phyloP scores from a whole-genome alignment of 2,329 filamentous ascomycete species.

The Arthrobotrys megalospora region DNA sequence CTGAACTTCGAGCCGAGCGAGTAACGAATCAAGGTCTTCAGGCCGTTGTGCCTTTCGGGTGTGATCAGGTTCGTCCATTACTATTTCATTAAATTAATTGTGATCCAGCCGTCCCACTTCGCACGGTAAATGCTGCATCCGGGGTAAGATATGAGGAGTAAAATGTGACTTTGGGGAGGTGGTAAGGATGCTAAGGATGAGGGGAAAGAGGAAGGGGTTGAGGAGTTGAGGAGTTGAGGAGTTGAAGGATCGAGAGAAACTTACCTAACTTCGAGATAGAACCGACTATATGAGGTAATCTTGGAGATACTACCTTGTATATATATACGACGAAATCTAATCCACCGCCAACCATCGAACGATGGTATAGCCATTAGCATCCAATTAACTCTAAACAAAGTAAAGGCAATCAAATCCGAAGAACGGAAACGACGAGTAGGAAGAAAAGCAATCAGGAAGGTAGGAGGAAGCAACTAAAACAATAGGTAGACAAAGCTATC shows the following conservation, averaged over 20 bases:
- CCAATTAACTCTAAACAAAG: background rate
- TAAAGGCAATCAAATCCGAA: background rate
- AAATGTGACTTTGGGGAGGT: background rate
- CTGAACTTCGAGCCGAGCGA: conserved; percentile 50
- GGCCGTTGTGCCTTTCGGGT: conserved; percentile 34
- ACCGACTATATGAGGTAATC: background rate
- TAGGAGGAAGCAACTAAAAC: background rate
- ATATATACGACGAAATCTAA: conserved; percentile 9
- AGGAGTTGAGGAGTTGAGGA: background rate
- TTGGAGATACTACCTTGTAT: conserved; percentile 2
- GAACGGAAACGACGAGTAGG: background rate
- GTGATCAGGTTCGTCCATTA: conserved; percentile 30
- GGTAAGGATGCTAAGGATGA: background rate
- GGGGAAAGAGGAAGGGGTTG: background rate
- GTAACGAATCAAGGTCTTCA: conserved; percentile 47
- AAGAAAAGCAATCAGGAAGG: background rate
- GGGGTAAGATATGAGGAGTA: background rate
- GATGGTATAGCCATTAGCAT: background rate
- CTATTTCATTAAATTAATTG: no score
- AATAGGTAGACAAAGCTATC: background rate
- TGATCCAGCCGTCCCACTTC: no score
- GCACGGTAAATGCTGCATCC: background rate
- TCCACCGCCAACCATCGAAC: background rate
- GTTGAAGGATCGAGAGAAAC: background rate
- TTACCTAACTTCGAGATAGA: background rate